Conservation (phyloP, 768 basidiomycete genomes). For the Filobasidium wieringae region DNA sequence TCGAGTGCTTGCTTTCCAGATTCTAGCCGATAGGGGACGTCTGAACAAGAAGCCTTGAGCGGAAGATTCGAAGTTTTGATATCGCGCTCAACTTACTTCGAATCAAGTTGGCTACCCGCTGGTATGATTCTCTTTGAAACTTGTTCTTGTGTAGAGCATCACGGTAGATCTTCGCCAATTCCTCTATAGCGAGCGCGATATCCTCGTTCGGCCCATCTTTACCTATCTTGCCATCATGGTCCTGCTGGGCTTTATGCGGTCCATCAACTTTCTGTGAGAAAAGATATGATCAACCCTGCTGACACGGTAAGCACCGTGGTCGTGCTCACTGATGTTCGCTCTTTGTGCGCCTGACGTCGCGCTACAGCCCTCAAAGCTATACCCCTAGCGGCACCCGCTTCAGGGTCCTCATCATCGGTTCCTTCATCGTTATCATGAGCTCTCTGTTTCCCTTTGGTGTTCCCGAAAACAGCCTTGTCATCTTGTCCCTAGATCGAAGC, state of each 20-base stretch:
- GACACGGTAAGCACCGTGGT: background rate
- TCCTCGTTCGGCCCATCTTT: background rate
- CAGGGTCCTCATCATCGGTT: background rate
- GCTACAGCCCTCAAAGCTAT: background rate
- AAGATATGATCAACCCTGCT: no score
- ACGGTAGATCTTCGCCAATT: background rate
- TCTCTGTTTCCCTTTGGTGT: no score
- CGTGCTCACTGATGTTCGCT: background rate
- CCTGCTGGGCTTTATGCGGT: conserved; percentile 24
- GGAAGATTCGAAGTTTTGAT: background rate
- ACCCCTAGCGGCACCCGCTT: background rate
- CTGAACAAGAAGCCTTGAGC: conserved; percentile 3
- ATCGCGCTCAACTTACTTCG: conserved; percentile 16
- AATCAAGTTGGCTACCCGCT: conserved; percentile 21
- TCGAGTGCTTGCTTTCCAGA: conserved; percentile 18
- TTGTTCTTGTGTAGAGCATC: conserved; percentile 3
- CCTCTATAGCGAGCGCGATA: conserved; percentile 2
- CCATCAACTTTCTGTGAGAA: conserved; percentile 18
- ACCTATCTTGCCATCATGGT: conserved; percentile 18
- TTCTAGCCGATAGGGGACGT: conserved; percentile 23
- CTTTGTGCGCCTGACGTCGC: background rate
- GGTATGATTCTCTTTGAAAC: background rate
- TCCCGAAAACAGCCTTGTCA: background rate
- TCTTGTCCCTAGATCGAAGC: background rate
- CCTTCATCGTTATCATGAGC: background rate